phyloP scores from a whole-genome alignment of 2,329 filamentous ascomycete genomes.

The Penicillium sp. region DNA sequence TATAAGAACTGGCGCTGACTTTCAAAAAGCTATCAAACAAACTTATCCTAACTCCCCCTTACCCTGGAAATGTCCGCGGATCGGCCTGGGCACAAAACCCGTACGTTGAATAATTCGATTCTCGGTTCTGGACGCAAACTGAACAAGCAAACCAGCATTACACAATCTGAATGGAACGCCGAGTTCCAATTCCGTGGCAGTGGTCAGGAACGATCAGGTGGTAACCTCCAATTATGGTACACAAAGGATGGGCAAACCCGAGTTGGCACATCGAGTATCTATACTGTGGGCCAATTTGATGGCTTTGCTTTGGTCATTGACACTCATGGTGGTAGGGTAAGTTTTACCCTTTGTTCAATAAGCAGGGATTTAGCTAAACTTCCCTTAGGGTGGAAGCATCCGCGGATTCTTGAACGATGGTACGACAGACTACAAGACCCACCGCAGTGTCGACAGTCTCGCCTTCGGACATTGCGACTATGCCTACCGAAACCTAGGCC shows the following conservation, averaged over 20 bases:
- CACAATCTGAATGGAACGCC: constrained; percentile 72
- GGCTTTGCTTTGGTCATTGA: constrained; percentile 88
- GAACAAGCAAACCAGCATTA: constrained; percentile 34
- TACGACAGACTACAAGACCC: constrained; percentile 73
- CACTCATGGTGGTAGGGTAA: constrained; percentile 71
- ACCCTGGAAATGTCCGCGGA: constrained; percentile 82
- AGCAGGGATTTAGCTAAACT: constrained; percentile 12
- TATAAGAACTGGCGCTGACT: constrained; percentile 17
- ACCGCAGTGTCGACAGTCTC: constrained; percentile 77
- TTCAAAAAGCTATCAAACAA: constrained; percentile 74
- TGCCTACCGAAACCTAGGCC: constrained; percentile 86
- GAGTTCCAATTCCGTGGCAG: constrained; percentile 87
- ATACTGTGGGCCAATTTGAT: constrained; percentile 83
- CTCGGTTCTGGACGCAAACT: background rate
- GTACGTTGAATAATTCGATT: constrained; percentile 34
- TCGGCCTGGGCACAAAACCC: constrained; percentile 75
- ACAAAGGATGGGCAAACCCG: constrained; percentile 68
- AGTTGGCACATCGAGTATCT: constrained; percentile 76
- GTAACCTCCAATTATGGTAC: constrained; percentile 95
- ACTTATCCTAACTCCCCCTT: constrained; percentile 85
- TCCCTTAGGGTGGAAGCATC: constrained; percentile 70
- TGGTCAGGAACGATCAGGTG: constrained; percentile 81
- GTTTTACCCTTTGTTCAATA: constrained; percentile 13
- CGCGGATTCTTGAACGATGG: constrained; percentile 95
- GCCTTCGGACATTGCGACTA: constrained; percentile 94